Percentiles rank a stretch among this genome's conserved stretches.
phyloP scores from a whole-genome alignment of 2,329 filamentous ascomycete species.

The Colletotrichum graminicola region DNA sequence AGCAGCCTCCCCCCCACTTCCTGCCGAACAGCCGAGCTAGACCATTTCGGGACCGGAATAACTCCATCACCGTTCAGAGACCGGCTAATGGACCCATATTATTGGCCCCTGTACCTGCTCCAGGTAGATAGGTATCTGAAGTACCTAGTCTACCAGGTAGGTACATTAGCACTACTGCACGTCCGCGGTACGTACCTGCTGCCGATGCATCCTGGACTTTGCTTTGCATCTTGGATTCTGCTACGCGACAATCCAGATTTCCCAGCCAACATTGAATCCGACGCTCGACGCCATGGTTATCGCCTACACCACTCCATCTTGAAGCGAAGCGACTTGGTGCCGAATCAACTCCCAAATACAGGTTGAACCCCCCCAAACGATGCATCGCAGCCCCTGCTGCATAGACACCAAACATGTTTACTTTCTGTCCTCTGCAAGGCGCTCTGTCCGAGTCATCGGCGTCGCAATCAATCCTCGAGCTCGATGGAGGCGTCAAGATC shows the following conservation, averaged over 20 bases:
- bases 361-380: background rate
- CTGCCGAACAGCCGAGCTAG: background rate
- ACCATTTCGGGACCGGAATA: background rate
- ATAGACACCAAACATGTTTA: slow-evolving; percentile 78
- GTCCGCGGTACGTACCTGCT: slow-evolving; percentile 24
- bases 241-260: slow-evolving; percentile 32
- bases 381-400: slow-evolving; percentile 21
- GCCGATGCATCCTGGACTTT: slow-evolving; percentile 6
- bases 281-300: slow-evolving; percentile 24
- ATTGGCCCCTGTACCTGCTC: slow-evolving; percentile 25
- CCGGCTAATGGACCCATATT: background rate
- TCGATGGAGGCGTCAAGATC: slow-evolving; percentile 96
- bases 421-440: slow-evolving; percentile 91
- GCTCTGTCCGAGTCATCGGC: slow-evolving; percentile 88
- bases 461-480: slow-evolving; percentile 94
- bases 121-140: no score
- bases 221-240: slow-evolving; percentile 19
- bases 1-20: slow-evolving; percentile 12
- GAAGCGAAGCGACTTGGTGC: slow-evolving; percentile 6
- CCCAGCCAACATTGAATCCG: slow-evolving; percentile 1
- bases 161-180: background rate
- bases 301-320: background rate
- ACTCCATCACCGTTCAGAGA: slow-evolving; percentile 4
- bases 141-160: background rate
- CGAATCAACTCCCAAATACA: background rate